These are phyloP conservation scores for Macrocystidia cucumis DNA, from an alignment of 1,284 basidiomycete species.

Conservation along the genomic window DNA sequence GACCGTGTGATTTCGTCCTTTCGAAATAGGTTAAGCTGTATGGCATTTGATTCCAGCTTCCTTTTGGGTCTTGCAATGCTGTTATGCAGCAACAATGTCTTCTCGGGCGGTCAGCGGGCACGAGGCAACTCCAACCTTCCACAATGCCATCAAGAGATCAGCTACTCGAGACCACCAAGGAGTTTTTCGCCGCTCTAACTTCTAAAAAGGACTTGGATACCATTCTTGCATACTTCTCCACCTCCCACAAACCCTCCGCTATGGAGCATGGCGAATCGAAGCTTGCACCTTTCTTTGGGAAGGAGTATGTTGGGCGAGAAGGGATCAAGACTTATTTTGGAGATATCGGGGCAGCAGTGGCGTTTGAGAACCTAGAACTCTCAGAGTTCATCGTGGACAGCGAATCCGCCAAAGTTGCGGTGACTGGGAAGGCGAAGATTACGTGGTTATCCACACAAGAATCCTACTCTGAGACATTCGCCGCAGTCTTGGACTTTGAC, in stretches of 20 bases:
- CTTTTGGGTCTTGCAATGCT: no score
- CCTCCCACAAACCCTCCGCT: constrained; percentile 31
- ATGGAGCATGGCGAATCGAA: constrained; percentile 49
- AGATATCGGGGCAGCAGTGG: constrained; percentile 34
- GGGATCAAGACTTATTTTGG: constrained; percentile 43
- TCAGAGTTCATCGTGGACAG: constrained; percentile 33
- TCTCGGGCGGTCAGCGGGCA: no score
- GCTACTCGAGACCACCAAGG: constrained; percentile 36
- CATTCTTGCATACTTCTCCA: constrained; percentile 46
- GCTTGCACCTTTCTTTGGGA: constrained; percentile 55
- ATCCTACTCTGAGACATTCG: constrained; percentile 58
- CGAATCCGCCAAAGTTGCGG: constrained; percentile 39
- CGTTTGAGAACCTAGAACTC: constrained; percentile 31
- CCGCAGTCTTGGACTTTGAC: constrained; percentile 56
- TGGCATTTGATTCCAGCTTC: no score
- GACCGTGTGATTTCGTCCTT: no score
- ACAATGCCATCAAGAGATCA: constrained; percentile 15
- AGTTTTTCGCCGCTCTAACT: constrained; percentile 48
- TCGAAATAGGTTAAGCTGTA: no score
- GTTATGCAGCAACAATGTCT: no score
- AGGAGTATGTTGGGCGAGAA: constrained; percentile 33
- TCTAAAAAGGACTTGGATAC: constrained; percentile 29
- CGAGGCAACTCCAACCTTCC: no score
- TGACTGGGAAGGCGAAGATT: constrained; percentile 47
- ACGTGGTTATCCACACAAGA: constrained; percentile 45